Evolutionary conservation across 306 rosid species (phyloP).

Genomic region (Gynostemma pentaphyllum): DNA sequence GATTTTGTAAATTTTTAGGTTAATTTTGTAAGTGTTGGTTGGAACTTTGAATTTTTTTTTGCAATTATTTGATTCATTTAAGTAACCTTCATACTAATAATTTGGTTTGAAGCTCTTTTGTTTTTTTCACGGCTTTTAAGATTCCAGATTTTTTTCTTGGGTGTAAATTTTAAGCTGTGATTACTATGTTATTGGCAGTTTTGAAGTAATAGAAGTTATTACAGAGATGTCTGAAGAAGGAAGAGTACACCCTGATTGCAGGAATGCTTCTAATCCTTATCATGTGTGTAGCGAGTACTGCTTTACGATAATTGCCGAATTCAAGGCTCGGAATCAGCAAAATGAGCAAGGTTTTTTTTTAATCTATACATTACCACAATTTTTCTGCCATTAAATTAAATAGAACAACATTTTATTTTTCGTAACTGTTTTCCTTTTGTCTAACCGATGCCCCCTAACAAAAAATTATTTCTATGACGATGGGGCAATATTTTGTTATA

Average conservation of each 20-base stretch:
- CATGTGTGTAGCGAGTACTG: slow-evolving; percentile 89
- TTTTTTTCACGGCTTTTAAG: neutral
- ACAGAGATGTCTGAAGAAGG: slow-evolving; percentile 52
- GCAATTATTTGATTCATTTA: neutral
- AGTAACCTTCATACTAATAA: neutral
- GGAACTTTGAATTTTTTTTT: neutral
- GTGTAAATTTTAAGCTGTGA: neutral
- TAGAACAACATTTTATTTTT: neutral
- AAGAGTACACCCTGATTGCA: slow-evolving; percentile 81
- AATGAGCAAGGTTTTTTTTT: slow-evolving; percentile 34
- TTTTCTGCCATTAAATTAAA: neutral
- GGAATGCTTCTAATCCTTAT: slow-evolving; percentile 73
- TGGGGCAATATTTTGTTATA: neutral
- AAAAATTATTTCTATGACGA: neutral
- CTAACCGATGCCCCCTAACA: neutral
- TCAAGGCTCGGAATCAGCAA: slow-evolving; percentile 35
- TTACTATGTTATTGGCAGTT: neutral
- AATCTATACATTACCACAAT: neutral
- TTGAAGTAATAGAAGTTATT: neutral
- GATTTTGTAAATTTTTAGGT: neutral
- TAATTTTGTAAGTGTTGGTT: neutral
- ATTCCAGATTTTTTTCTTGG: neutral
- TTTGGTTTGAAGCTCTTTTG: neutral
- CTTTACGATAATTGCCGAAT: slow-evolving; percentile 62
- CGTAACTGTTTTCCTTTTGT: neutral